Evolutionary conservation across 305 asterid species (phyloP).

Genomic region (Coffea humblotiana): DNA sequence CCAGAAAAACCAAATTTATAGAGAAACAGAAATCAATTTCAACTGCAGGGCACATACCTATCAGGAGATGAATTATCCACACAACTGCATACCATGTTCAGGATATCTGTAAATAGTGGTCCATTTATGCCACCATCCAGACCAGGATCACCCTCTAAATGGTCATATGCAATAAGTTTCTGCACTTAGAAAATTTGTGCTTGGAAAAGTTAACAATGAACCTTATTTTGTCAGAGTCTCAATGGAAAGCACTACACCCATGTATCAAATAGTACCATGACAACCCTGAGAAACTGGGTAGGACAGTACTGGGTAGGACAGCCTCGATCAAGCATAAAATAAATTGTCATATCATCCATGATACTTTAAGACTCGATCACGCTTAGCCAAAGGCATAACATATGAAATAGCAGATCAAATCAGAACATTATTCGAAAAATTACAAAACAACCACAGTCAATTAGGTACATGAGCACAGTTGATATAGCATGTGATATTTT

Average conservation of each 20-base stretch:
- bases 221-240: not conserved
- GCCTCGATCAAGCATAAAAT: not conserved
- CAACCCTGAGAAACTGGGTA: not conserved
- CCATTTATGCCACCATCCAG: conserved; percentile 81
- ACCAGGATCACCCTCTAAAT: conserved; percentile 99
- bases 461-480: not conserved
- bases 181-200: conserved; percentile 31
- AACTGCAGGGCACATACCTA: conserved; percentile 50
- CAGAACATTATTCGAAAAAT: not conserved
- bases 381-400: not conserved
- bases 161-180: conserved; percentile 98
- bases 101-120: conserved; percentile 68
- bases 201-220: conserved; percentile 3
- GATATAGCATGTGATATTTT: not conserved
- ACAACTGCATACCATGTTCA: conserved; percentile 82
- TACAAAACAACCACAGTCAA: not conserved
- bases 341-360: no score
- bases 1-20: conserved; percentile 22
- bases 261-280: not conserved
- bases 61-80: conserved; percentile 98
- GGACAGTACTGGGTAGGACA: not conserved
- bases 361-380: not conserved
- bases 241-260: not conserved
- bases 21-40: conserved; percentile 23
- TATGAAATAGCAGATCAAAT: not conserved